Evolutionary conservation across 2,329 filamentous ascomycete species (phyloP), one percentile per base, ranked within the genome.

Genomic region (Mariannaea elegans): DNA sequence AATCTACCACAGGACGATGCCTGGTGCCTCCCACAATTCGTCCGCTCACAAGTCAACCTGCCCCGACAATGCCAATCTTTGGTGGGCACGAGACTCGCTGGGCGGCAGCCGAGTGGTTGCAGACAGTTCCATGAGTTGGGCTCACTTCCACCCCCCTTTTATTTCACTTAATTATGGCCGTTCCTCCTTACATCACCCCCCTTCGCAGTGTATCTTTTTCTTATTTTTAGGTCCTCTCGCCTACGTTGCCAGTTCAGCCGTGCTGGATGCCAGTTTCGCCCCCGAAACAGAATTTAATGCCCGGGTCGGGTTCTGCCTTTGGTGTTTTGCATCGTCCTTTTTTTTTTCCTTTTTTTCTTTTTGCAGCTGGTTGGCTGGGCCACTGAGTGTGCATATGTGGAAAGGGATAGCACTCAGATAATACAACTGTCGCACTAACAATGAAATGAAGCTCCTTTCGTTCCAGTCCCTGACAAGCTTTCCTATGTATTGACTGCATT

Each of bases 11-110:
- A n/a, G n/a, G 9, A 27, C 24, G 24, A 27, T 27, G 24, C 24
- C 24, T 9, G 24, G 24, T 27, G 24, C 24, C 24, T 41, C 47
- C 41, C 27, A 23, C 27, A n/a, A 24, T 38, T 38, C 47, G 6
- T 23, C 42, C 27, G 27, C 32, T 47, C 29, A 21, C 45, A 39
- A 51, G 34, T 24, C 36, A 38, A 48, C 52, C 24, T 27, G 24
- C 9, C 34, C 13, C 19, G 27, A 18, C 14, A 31, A 29, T 34
- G 32, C 38, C 27, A 42, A 38, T 44, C 38, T 14, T 42, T 31
- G 42, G 55, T 39, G 55, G 24, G 55, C 55, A 58, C 55, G 55
- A 58, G 55, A 58, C 53, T 50, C 44, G 42, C 44, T 24, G 52
- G 52, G 48, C 52, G 44, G 48, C 52, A 21, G 34, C 42, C 42